Percentiles rank a stretch among this genome's conserved stretches.
Evolutionary conservation across 208 protist species (phyloP).

Genomic region (Trichomonas gallinae): DNA sequence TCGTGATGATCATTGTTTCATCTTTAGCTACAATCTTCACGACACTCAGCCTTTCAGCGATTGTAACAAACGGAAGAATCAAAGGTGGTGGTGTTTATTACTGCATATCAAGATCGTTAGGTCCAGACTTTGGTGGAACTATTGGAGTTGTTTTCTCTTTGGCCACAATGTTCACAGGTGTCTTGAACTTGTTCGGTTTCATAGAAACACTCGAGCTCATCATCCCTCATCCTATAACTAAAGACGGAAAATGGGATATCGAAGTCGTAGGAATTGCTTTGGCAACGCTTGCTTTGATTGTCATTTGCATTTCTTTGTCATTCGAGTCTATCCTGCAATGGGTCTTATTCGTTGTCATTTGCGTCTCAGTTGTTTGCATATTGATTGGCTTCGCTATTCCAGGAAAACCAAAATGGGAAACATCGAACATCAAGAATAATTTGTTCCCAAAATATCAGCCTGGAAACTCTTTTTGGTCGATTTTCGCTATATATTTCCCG

Average conservation of each 20-base stretch:
- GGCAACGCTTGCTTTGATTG: not conserved
- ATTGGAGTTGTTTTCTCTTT: slow-evolving; percentile 13
- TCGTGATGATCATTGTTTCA: not conserved
- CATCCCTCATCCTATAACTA: not conserved
- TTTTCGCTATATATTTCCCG: slow-evolving; percentile 55
- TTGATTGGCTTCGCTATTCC: not conserved
- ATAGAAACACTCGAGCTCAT: not conserved
- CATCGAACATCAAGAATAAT: not conserved
- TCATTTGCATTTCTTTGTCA: not conserved
- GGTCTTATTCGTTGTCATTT: not conserved
- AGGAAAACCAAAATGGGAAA: not conserved
- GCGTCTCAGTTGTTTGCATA: not conserved
- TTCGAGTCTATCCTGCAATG: not conserved
- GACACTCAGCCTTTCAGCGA: not conserved
- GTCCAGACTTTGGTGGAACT: slow-evolving; percentile 20
- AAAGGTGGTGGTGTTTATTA: slow-evolving; percentile 19
- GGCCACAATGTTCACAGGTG: not conserved
- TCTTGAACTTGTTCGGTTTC: not conserved
- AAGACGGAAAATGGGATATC: not conserved
- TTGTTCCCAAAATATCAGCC: not conserved
- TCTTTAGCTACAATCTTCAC: not conserved
- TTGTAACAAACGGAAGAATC: slow-evolving; percentile 9
- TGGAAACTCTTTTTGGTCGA: not conserved
- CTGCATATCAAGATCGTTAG: not conserved
- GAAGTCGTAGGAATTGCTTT: not conserved